Percentiles rank a stretch among this genome's conserved stretches.
Evolutionary conservation across 306 rosid species (phyloP).

Genomic region (Lathyrus sativus): DNA sequence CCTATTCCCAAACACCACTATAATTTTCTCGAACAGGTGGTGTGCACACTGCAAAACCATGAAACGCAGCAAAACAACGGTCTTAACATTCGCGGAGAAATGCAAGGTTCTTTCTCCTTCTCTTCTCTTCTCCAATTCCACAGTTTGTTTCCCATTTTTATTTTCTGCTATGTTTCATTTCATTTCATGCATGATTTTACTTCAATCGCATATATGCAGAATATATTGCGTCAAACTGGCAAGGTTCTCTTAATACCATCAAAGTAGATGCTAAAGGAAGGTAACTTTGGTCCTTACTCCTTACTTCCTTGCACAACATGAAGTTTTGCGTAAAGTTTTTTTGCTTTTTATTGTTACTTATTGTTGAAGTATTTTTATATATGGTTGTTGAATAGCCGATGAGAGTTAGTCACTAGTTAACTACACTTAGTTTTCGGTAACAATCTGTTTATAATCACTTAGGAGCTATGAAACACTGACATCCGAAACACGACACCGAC

Average conservation of each 20-base stretch:
- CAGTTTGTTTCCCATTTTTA: neutral
- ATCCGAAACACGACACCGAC: too few species aligned
- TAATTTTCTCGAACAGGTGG: conserved; percentile 52
- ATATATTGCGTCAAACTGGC: conserved; percentile 85
- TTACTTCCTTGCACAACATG: neutral
- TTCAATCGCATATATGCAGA: conserved; percentile 51
- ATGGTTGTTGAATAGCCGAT: neutral
- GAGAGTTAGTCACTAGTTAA: neutral
- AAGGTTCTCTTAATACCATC: conserved; percentile 75
- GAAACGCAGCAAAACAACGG: conserved; percentile 58
- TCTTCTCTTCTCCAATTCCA: conserved; percentile 8
- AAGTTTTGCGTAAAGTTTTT: neutral
- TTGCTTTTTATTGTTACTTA: neutral
- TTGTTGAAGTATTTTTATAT: neutral
- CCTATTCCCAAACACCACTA: neutral
- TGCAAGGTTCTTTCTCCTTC: conserved; percentile 63
- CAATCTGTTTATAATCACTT: neutral
- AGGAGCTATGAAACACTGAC: neutral
- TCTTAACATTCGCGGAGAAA: conserved; percentile 70
- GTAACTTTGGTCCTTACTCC: conserved; percentile 42
- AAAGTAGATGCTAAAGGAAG: conserved; percentile 91
- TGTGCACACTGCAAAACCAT: conserved; percentile 42
- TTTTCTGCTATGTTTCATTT: conserved; percentile 12
- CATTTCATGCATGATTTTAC: neutral
- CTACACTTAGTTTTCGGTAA: neutral